These are phyloP conservation scores for Fusarium caatingaense DNA, from an alignment of 2,329 filamentous ascomycete genomes.

Conservation along the genomic window DNA sequence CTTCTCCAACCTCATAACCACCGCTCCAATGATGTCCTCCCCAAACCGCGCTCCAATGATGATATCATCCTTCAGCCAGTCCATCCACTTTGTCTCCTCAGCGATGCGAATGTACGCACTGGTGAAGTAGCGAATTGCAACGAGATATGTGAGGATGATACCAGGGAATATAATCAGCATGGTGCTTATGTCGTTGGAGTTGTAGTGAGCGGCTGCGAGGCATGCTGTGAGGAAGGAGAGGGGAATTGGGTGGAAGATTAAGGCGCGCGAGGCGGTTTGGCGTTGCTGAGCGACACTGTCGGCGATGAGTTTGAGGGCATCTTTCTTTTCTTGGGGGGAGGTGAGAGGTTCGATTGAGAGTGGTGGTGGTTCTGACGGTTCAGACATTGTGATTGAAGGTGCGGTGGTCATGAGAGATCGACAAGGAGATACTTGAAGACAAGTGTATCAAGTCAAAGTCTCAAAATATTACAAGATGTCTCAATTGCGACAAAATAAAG, in stretches of 20 bases:
- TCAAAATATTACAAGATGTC: fast-evolving
- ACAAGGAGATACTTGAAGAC: no score
- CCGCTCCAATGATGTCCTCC: conserved; percentile 73
- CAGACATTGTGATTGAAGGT: conserved; percentile 12
- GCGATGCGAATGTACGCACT: conserved; percentile 72
- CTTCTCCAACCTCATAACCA: conserved; percentile 73
- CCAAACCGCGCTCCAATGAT: conserved; percentile 74
- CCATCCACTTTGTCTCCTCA: conserved; percentile 71
- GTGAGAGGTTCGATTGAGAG: conserved; percentile 69
- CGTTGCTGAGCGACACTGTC: conserved; percentile 87
- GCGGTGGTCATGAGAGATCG: background rate
- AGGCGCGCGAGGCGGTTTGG: conserved; percentile 70
- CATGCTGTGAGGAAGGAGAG: conserved; percentile 59
- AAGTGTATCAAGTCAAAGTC: background rate
- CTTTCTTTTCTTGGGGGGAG: conserved; percentile 67
- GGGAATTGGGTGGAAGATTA: conserved; percentile 72
- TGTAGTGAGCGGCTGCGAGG: conserved; percentile 54
- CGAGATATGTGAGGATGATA: conserved; percentile 70
- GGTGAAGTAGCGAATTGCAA: conserved; percentile 69
- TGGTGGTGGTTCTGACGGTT: conserved; percentile 60
- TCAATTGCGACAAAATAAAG: background rate
- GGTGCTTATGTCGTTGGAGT: conserved; percentile 63
- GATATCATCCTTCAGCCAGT: conserved; percentile 64
- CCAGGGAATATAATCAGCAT: conserved; percentile 67
- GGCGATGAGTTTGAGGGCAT: conserved; percentile 77